These are phyloP conservation scores for Conringia planisiliqua DNA, from an alignment of 345 rosid genomes.

Conservation along the genomic window DNA sequence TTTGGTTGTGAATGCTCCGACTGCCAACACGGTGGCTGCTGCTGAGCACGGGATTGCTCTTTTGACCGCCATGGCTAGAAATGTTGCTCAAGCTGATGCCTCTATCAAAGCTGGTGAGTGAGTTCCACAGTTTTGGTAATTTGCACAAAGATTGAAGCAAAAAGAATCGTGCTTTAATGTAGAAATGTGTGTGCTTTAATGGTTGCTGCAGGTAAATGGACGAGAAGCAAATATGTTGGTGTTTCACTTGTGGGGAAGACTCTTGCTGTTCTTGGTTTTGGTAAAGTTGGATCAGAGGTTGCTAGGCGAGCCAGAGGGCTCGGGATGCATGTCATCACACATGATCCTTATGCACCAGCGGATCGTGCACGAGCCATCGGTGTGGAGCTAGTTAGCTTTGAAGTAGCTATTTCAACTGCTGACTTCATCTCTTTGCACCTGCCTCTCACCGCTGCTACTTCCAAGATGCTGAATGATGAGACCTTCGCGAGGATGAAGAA, in stretches of 20 bases:
- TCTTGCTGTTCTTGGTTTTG: constrained; percentile 56
- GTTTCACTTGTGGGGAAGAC: constrained; percentile 57
- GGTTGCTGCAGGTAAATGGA: constrained; percentile 43
- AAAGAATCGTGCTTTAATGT: not conserved
- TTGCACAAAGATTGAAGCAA: not conserved
- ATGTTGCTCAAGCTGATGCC: constrained; percentile 54
- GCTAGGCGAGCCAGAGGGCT: constrained; percentile 52
- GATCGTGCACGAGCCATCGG: constrained; percentile 54
- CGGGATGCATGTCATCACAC: constrained; percentile 50
- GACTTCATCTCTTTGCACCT: constrained; percentile 54
- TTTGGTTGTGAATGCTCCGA: constrained; percentile 53
- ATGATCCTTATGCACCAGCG: constrained; percentile 55
- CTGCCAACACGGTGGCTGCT: constrained; percentile 55
- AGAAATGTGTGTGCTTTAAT: not conserved
- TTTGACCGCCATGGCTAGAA: constrained; percentile 49
- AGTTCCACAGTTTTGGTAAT: not conserved
- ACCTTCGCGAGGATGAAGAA: constrained; percentile 50
- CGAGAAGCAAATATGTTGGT: constrained; percentile 44
- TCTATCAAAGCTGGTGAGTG: constrained; percentile 62
- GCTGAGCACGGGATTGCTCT: constrained; percentile 58
- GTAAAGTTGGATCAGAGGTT: constrained; percentile 60
- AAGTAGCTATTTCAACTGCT: constrained; percentile 44
- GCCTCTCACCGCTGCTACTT: constrained; percentile 53
- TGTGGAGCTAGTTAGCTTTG: constrained; percentile 45
- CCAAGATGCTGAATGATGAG: constrained; percentile 46